Evolutionary conservation across 345 rosid genomes (phyloP), one percentile per base, ranked within the genome.

Genomic region (Psidium friedrichsthalianum): DNA sequence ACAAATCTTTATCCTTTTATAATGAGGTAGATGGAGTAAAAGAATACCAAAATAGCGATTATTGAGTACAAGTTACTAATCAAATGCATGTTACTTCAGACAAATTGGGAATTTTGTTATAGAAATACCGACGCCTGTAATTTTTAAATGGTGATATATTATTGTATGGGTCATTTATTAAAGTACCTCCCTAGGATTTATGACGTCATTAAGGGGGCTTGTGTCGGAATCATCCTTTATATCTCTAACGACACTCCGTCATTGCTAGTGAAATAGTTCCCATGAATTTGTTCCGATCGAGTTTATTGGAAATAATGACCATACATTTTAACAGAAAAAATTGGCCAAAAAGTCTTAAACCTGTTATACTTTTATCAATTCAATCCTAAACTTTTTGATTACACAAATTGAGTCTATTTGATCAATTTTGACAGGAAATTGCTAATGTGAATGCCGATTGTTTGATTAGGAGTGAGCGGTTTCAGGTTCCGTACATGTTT

Each of bases 31-130:
- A 49, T 4, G 54, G 18, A 52, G 44, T 4, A 64, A 64, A 64
- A 32, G 76, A 64, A 64, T 64, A 16, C 8, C 76, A 64, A 29
- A 42, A 29, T 64, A 32, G 21, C 32, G 40, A 64, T 16, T 18
- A 64, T 27, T 27, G 40, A 13, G 14, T 64, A 32, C 22, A 64
- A 64, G 47, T 69, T 22, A 69, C 78, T 2, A 32, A 32, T 18
- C 78, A 32, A 32, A 16, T 20, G 13, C 5, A 22, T 20, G 21
- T 64, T 64, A 32, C 74, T 32, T 32, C 9, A 14, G 40, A 18
- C 42, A 1, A 61, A 29, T 14, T 0, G 0, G 2, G 74, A 2
- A 40, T 61, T 61, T 27, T 2, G 0, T 7, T 29, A 1, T 61
- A 29, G 29, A 14, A 1, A 20, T 61, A 61, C 8, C 15, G 40